These are phyloP conservation scores for Suillus tomentosus DNA, from an alignment of 768 basidiomycete species.

Conservation along the genomic window DNA sequence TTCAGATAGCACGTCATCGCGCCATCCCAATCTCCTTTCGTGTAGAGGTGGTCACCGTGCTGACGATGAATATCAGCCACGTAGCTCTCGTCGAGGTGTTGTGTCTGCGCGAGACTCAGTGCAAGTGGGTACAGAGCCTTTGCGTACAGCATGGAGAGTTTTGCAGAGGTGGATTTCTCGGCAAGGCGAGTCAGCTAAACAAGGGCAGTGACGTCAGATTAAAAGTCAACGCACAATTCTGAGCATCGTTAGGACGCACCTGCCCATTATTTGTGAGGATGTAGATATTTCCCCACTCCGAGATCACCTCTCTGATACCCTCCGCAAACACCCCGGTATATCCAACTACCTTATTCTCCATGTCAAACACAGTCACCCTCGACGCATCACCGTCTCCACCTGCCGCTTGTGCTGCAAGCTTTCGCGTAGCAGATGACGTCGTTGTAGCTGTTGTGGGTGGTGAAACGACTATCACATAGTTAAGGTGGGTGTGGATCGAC, in stretches of 20 bases:
- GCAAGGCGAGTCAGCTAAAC: slow-evolving; percentile 62
- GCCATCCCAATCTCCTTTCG: slow-evolving; percentile 89
- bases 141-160: slow-evolving; percentile 83
- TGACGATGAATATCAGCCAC: slow-evolving; percentile 88
- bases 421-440: slow-evolving; percentile 53
- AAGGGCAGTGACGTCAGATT: slow-evolving; percentile 3
- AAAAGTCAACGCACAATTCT: not conserved
- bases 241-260: slow-evolving; percentile 42
- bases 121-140: slow-evolving; percentile 81
- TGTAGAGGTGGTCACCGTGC: slow-evolving; percentile 90
- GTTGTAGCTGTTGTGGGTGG: slow-evolving; percentile 76
- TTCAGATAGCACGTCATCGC: slow-evolving; percentile 92
- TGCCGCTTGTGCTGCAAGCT: slow-evolving; percentile 23
- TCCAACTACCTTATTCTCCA: slow-evolving; percentile 88
- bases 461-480: slow-evolving; percentile 88
- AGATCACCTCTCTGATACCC: slow-evolving; percentile 82
- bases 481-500: slow-evolving; percentile 72
- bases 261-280: slow-evolving; percentile 78
- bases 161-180: slow-evolving; percentile 82
- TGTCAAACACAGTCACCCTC: slow-evolving; percentile 85
- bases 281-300: slow-evolving; percentile 80
- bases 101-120: slow-evolving; percentile 78
- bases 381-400: slow-evolving; percentile 56
- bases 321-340: slow-evolving; percentile 80
- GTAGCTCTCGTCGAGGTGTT: slow-evolving; percentile 67